phyloP scores from a whole-genome alignment of 371 early-diverging fungal genomes.

The Actinomortierella wolfii region DNA sequence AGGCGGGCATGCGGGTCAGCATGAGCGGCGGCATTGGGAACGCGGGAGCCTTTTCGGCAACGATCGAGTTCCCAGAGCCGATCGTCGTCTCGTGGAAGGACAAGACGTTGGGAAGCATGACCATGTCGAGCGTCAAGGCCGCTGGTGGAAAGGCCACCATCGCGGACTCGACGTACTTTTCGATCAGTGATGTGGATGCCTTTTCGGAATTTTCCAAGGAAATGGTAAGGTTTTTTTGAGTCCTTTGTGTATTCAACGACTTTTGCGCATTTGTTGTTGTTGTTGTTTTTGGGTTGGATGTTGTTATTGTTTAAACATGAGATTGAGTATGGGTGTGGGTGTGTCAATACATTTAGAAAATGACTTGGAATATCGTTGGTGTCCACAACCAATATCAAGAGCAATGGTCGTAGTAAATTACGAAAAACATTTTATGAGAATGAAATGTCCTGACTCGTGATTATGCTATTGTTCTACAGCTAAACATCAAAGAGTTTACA shows the following conservation, averaged over 20 bases:
- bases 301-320: too few species aligned
- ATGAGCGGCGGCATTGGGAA: constrained; percentile 57
- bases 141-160: constrained; percentile 56
- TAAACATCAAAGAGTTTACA: constrained; percentile 45
- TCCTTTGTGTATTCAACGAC: constrained; percentile 19
- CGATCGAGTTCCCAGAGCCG: constrained; percentile 54
- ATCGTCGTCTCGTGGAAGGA: constrained; percentile 54
- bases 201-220: constrained; percentile 59
- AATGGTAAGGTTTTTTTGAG: constrained; percentile 37
- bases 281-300: neutral
- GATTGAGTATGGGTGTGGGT: too few species aligned
- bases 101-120: constrained; percentile 55
- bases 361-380: too few species aligned
- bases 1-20: constrained; percentile 53
- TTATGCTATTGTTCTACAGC: too few species aligned
- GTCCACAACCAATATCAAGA: too few species aligned
- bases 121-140: constrained; percentile 52
- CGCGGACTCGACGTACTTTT: constrained; percentile 52
- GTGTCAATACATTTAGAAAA: too few species aligned
- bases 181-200: constrained; percentile 52
- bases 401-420: too few species aligned
- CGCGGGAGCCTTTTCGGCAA: constrained; percentile 64
- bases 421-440: too few species aligned
- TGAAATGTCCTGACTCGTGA: too few species aligned
- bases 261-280: neutral